These are phyloP conservation scores for Marasmius sp. DNA, from an alignment of 1,284 basidiomycete genomes.

Conservation along the genomic window DNA sequence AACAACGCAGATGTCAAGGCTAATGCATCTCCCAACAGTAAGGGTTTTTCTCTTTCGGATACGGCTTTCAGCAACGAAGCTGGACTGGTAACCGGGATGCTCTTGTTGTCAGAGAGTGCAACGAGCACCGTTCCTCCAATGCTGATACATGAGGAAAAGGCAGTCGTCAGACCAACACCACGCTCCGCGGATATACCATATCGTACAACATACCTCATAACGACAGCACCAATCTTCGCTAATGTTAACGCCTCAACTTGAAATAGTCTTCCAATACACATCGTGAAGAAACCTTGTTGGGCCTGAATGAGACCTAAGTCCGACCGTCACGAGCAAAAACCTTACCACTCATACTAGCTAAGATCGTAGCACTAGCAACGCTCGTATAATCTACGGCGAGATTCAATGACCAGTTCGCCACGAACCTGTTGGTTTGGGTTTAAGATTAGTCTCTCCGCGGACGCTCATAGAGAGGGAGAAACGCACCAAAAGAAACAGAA, in stretches of 20 bases:
- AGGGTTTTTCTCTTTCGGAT: slow-evolving; percentile 20
- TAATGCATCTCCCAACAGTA: slow-evolving; percentile 72
- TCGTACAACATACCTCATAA: slow-evolving; percentile 60
- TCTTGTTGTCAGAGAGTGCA: slow-evolving; percentile 68
- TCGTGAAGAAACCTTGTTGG: slow-evolving; percentile 88
- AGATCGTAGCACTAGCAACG: slow-evolving; percentile 88
- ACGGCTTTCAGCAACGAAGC: slow-evolving; percentile 6
- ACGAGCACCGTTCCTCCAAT: slow-evolving; percentile 88
- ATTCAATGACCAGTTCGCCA: slow-evolving; percentile 90
- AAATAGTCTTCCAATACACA: slow-evolving; percentile 83
- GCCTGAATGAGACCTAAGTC: neutral
- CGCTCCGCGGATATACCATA: too few species aligned
- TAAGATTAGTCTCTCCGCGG: neutral
- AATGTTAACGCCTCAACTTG: slow-evolving; percentile 79
- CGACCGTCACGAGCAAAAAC: slow-evolving; percentile 24
- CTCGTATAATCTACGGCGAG: slow-evolving; percentile 82
- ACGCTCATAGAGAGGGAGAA: neutral
- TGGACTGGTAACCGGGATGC: neutral
- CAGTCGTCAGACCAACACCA: too few species aligned
- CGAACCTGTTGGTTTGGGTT: slow-evolving; percentile 44
- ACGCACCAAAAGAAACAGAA: slow-evolving; percentile 79
- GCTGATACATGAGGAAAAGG: slow-evolving; percentile 37
- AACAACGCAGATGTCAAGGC: slow-evolving; percentile 83
- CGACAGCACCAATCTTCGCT: slow-evolving; percentile 80
- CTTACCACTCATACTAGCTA: slow-evolving; percentile 85